These are phyloP conservation scores for Mucor saturninus DNA, from an alignment of 371 early-diverging fungal genomes.

Conservation along the genomic window DNA sequence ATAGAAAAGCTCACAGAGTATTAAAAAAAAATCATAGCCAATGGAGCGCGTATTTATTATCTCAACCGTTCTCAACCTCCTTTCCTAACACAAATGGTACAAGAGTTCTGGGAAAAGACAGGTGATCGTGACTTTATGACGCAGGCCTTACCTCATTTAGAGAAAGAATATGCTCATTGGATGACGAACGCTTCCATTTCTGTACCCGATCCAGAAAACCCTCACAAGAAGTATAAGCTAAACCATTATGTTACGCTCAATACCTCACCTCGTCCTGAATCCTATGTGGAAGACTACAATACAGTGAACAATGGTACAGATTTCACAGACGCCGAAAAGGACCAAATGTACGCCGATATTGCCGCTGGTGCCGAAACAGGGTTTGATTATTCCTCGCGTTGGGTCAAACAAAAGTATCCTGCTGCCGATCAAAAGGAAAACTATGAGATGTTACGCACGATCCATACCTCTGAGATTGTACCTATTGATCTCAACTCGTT, in stretches of 20 bases:
- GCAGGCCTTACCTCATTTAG: slow-evolving; percentile 58
- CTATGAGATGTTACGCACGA: slow-evolving; percentile 49
- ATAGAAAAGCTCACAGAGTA: neutral
- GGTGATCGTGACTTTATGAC: slow-evolving; percentile 56
- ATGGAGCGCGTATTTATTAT: slow-evolving; percentile 88
- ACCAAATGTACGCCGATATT: slow-evolving; percentile 65
- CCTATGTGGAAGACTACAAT: slow-evolving; percentile 73
- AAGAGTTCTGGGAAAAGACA: slow-evolving; percentile 61
- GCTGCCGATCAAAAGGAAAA: slow-evolving; percentile 26
- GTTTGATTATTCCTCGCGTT: slow-evolving; percentile 87
- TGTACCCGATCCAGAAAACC: slow-evolving; percentile 29
- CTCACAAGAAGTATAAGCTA: slow-evolving; percentile 33
- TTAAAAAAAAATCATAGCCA: slow-evolving; percentile 47
- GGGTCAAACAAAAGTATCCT: slow-evolving; percentile 54
- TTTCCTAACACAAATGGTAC: slow-evolving; percentile 75
- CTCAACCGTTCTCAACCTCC: slow-evolving; percentile 91
- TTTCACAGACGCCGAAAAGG: slow-evolving; percentile 33
- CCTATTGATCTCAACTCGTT: slow-evolving; percentile 90
- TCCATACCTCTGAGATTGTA: slow-evolving; percentile 69
- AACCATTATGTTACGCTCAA: slow-evolving; percentile 65
- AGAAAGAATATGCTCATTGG: slow-evolving; percentile 78
- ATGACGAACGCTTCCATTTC: slow-evolving; percentile 55
- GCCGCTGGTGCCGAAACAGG: slow-evolving; percentile 90
- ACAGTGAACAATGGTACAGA: slow-evolving; percentile 52
- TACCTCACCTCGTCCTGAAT: slow-evolving; percentile 77